Conservation (phyloP, 2,329 filamentous ascomycete genomes). For the Curvularia spicifera region DNA sequence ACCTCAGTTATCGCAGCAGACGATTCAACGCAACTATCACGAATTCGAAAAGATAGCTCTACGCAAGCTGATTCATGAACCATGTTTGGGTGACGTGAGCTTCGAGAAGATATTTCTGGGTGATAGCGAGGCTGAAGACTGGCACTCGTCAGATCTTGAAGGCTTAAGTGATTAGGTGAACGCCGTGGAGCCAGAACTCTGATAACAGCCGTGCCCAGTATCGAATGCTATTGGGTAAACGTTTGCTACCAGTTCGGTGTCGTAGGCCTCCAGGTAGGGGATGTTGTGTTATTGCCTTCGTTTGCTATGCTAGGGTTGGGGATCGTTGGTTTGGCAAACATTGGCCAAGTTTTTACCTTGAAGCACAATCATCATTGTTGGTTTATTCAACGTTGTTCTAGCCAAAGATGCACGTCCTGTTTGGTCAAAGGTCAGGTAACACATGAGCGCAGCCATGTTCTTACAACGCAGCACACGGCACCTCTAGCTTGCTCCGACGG, state of each 20-base stretch:
- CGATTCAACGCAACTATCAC: conserved; percentile 25
- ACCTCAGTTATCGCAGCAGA: conserved; percentile 15
- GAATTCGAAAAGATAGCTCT: conserved; percentile 20
- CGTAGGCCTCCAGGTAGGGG: not conserved
- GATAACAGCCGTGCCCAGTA: not conserved
- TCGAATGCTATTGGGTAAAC: not conserved
- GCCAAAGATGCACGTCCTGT: not conserved
- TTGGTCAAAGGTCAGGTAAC: not conserved
- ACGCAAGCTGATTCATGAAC: conserved; percentile 3
- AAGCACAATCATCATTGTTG: not conserved
- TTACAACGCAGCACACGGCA: not conserved
- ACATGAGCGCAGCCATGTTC: not conserved
- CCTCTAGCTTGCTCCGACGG: not conserved
- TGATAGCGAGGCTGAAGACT: conserved; percentile 14
- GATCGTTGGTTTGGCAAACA: not conserved
- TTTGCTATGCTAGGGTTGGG: not conserved
- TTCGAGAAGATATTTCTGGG: conserved; percentile 32
- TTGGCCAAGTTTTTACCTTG: not conserved
- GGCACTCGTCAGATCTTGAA: conserved; percentile 1
- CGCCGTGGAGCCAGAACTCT: conserved; percentile 3
- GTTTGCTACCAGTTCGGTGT: not conserved
- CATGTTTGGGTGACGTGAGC: conserved; percentile 18
- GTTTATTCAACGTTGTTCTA: not conserved
- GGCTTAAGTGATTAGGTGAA: conserved; percentile 11
- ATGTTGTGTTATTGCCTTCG: not conserved